These are phyloP conservation scores for Magnolia kwangsiensis DNA, from an alignment of 164 flowering plant species.

Conservation along the genomic window DNA sequence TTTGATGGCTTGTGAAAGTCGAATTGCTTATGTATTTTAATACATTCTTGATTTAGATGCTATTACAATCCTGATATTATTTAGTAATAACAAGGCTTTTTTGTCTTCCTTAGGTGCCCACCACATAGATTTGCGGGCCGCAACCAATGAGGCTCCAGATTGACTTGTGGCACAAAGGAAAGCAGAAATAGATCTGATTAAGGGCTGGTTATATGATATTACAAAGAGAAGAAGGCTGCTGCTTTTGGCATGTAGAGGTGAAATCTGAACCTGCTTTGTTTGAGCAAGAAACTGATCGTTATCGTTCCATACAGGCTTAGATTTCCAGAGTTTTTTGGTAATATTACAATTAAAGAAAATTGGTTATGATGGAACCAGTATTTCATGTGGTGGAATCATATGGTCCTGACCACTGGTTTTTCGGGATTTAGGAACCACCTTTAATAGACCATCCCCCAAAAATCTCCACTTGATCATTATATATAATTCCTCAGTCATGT, in stretches of 20 bases:
- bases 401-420: too few relatives aligned
- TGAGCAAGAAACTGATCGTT: too few relatives aligned
- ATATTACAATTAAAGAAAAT: too few relatives aligned
- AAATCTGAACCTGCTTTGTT: not conserved
- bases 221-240: conserved; percentile 23
- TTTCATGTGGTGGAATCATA: too few relatives aligned
- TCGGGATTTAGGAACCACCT: too few relatives aligned
- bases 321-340: too few relatives aligned
- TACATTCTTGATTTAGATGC: not conserved
- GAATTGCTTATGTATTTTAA: not conserved
- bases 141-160: conserved; percentile 66
- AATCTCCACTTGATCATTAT: too few relatives aligned
- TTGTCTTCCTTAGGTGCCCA: conserved; percentile 66
- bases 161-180: conserved; percentile 72
- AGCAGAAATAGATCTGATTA: conserved; percentile 54
- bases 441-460: too few relatives aligned
- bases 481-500: too few relatives aligned
- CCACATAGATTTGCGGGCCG: conserved; percentile 77
- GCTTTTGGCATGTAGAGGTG: not conserved
- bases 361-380: too few relatives aligned
- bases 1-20: not conserved
- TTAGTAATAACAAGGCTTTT: not conserved
- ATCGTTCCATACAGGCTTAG: too few relatives aligned
- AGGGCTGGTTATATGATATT: conserved; percentile 57
- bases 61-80: not conserved